Evolutionary conservation across 2,329 filamentous ascomycete genomes (phyloP).

Genomic region (Lachnellula cervina): DNA sequence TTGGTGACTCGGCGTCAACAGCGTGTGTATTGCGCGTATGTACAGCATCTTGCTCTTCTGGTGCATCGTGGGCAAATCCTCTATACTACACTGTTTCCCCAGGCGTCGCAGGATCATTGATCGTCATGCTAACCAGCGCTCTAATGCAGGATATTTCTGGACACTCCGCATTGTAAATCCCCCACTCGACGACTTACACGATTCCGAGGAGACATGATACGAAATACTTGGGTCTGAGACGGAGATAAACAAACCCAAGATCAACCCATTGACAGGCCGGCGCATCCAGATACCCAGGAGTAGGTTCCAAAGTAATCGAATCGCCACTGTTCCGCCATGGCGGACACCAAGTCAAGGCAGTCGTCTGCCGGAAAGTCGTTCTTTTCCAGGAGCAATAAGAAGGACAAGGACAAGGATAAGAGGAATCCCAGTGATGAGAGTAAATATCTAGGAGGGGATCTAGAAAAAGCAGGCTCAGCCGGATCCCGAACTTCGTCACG

Average conservation of each 20-base stretch:
- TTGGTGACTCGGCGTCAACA: background rate
- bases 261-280: constrained; percentile 18
- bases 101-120: constrained; percentile 20
- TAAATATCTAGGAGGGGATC: constrained; percentile 48
- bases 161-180: constrained; percentile 2
- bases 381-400: constrained; percentile 85
- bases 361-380: constrained; percentile 73
- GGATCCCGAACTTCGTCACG: constrained; percentile 64
- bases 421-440: constrained; percentile 57
- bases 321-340: constrained; percentile 39
- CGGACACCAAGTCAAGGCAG: constrained; percentile 71
- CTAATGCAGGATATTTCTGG: constrained; percentile 15
- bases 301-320: constrained; percentile 17
- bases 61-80: constrained; percentile 2
- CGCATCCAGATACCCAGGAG: constrained; percentile 17
- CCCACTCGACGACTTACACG: constrained; percentile 8
- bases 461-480: constrained; percentile 56
- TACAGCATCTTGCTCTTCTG: constrained; percentile 1
- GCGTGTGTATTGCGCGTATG: constrained; percentile 14
- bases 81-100: constrained; percentile 5
- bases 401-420: constrained; percentile 46
- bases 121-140: constrained; percentile 22
- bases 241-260: constrained; percentile 22
- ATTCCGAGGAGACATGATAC: constrained; percentile 26
- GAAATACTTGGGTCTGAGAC: constrained; percentile 22